A percentile compares a stretch with the other conserved stretches of the same genome.
Evolutionary conservation across 129 eudicot genomes (phyloP).

Genomic region (Flaveria brownii): DNA sequence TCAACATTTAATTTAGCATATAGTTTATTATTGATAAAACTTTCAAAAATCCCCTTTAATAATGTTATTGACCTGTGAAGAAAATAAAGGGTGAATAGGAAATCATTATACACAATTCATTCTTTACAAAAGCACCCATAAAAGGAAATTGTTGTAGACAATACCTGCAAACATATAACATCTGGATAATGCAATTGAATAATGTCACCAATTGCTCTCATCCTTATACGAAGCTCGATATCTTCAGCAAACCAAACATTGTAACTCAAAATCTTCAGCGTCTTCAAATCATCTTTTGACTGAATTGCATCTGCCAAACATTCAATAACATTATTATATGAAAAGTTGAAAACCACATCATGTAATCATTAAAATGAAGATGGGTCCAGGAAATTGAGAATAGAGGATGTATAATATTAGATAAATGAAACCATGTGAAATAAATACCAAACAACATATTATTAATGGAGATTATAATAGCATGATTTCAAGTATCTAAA

Average conservation of each 20-base stretch:
- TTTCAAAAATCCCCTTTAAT: no score
- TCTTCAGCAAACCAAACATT: constrained; percentile 96
- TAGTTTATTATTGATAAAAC: background rate
- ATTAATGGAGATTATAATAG: background rate
- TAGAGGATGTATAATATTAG: no score
- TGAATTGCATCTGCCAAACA: constrained; percentile 34
- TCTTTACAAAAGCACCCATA: background rate
- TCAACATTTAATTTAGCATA: background rate
- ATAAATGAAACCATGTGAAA: no score
- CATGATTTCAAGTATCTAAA: constrained; percentile 5
- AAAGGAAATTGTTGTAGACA: background rate
- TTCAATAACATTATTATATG: background rate
- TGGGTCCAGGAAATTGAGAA: no score
- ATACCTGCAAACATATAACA: constrained; percentile 89
- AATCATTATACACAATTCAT: background rate
- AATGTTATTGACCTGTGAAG: background rate
- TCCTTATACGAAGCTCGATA: constrained; percentile 64
- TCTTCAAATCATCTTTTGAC: constrained; percentile 14
- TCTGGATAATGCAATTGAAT: constrained; percentile 76
- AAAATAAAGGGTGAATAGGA: background rate
- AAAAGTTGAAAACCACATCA: background rate
- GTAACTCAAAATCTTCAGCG: constrained; percentile 73
- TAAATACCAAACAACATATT: no score
- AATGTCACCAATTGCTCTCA: constrained; percentile 78
- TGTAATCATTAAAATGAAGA: background rate